Conservation (phyloP, 1,139 yeast species). For the Candida labiduridarum region DNA sequence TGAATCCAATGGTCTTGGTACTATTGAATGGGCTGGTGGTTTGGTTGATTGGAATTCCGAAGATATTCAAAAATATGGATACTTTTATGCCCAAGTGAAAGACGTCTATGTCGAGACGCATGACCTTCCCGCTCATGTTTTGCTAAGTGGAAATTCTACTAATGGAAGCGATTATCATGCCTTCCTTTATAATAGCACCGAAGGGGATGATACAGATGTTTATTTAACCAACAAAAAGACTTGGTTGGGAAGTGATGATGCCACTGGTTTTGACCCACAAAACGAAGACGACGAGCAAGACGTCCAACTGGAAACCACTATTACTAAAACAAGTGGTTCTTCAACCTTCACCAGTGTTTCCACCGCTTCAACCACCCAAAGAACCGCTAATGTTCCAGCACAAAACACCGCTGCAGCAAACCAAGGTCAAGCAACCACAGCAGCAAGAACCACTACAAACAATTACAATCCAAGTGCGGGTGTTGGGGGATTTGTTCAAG, state of each 20-base stretch:
- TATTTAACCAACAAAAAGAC: constrained; percentile 63
- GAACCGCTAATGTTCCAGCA: constrained; percentile 17
- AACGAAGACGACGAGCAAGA: constrained; percentile 24
- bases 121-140: constrained; percentile 59
- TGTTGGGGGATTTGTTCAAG: constrained; percentile 42
- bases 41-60: constrained; percentile 75
- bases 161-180: constrained; percentile 42
- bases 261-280: constrained; percentile 66
- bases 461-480: constrained; percentile 24
- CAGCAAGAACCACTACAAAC: constrained; percentile 14
- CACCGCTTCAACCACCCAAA: constrained; percentile 14
- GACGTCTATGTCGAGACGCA: constrained; percentile 66
- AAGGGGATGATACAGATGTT: constrained; percentile 48
- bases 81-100: constrained; percentile 68
- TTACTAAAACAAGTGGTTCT: constrained; percentile 17
- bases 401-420: constrained; percentile 17
- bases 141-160: constrained; percentile 37
- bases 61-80: constrained; percentile 75
- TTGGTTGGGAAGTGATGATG: constrained; percentile 58
- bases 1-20: constrained; percentile 65
- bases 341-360: constrained; percentile 15
- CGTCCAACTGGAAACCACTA: constrained; percentile 12
- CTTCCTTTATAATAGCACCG: constrained; percentile 57
- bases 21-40: constrained; percentile 95
- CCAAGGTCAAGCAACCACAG: constrained; percentile 10